Evolutionary conservation across 1,284 basidiomycete species (phyloP).

Genomic region (Gymnopus androsaceus): DNA sequence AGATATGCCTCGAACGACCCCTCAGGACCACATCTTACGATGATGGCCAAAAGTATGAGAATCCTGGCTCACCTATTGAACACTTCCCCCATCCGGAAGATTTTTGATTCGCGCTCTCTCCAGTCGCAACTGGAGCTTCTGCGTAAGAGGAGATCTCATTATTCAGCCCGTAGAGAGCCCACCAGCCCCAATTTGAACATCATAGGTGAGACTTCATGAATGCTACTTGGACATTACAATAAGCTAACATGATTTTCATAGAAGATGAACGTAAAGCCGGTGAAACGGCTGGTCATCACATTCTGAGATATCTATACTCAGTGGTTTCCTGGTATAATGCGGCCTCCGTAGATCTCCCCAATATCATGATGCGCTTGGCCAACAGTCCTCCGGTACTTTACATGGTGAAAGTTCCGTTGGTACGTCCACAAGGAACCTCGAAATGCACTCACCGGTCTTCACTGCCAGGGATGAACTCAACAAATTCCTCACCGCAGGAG

Average conservation of each 20-base stretch:
- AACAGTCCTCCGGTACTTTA: not conserved
- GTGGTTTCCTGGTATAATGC: conserved; percentile 15
- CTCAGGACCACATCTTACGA: not conserved
- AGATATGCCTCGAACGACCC: not conserved
- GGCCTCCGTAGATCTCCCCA: conserved; percentile 1
- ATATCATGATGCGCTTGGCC: conserved; percentile 3
- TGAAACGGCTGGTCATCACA: conserved; percentile 13
- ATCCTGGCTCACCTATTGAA: conserved; percentile 9
- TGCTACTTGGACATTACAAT: not conserved
- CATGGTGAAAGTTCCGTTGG: conserved; percentile 4
- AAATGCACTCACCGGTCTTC: conserved; percentile 6
- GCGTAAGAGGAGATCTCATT: conserved; percentile 3
- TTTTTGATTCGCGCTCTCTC: conserved; percentile 13
- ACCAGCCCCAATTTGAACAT: not conserved
- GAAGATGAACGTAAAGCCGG: conserved; percentile 15
- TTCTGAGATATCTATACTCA: conserved; percentile 18
- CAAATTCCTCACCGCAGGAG: not conserved
- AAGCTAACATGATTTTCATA: not conserved
- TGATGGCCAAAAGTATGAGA: conserved; percentile 3
- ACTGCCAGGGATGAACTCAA: conserved; percentile 3
- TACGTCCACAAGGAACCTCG: not conserved
- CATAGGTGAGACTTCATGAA: not conserved
- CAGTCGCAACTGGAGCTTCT: not conserved
- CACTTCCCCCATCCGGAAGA: conserved; percentile 2
- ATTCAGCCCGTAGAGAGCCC: not conserved